Evolutionary conservation across 352 stramenopile genomes (phyloP).

Genomic region (Blastocystis sp.): DNA sequence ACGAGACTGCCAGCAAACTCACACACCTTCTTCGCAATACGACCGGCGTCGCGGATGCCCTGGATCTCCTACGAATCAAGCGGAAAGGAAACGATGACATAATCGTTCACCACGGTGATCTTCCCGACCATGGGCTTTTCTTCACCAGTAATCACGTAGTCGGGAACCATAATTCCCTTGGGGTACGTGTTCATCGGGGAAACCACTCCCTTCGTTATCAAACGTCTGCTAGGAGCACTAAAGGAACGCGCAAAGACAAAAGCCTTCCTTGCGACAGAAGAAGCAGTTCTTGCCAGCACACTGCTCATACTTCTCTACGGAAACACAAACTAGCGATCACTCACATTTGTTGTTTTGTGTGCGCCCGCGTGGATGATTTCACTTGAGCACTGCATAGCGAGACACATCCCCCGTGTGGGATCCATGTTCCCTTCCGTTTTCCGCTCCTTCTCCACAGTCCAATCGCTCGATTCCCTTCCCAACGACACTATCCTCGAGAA

Average conservation of each 20-base stretch:
- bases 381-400: neutral
- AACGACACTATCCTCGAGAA: constrained; percentile 40
- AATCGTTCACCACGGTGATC: constrained; percentile 75
- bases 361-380: constrained; percentile 2
- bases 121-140: constrained; percentile 73
- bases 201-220: constrained; percentile 57
- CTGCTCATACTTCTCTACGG: neutral
- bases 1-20: constrained; percentile 79
- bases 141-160: neutral
- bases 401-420: neutral
- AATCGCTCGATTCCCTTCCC: constrained; percentile 46
- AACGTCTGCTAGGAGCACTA: neutral
- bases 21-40: constrained; percentile 79
- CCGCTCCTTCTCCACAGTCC: neutral
- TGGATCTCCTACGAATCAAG: constrained; percentile 69
- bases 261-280: neutral
- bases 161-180: constrained; percentile 42
- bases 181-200: constrained; percentile 71
- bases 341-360: no score
- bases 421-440: neutral
- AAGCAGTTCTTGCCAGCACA: neutral
- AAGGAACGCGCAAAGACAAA: neutral
- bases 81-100: constrained; percentile 74
- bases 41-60: constrained; percentile 76
- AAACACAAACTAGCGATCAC: neutral